Evolutionary conservation across 228 moss, liverwort and hornwort genomes (phyloP).

Genomic region (Sphagnum fallax): DNA sequence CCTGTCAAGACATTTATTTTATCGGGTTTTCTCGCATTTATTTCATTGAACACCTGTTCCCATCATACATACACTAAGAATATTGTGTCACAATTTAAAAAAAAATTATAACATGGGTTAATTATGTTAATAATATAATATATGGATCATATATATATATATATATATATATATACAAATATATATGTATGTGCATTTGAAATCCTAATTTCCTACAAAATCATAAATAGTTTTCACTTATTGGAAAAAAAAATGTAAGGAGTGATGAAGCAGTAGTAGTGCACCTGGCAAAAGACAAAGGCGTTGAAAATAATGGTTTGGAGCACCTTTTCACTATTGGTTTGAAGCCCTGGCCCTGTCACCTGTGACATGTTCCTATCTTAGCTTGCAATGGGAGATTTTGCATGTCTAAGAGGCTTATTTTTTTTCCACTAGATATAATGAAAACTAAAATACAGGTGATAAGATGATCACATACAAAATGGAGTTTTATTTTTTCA

Average conservation of each 20-base stretch:
- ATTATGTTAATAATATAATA: constrained; percentile 5
- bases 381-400: too few relatives aligned
- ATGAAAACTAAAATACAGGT: too few relatives aligned
- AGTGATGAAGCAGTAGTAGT: too few relatives aligned
- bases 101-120: too few relatives aligned
- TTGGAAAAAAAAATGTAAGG: too few relatives aligned
- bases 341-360: constrained; percentile 6
- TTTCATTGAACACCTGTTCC: constrained; percentile 42
- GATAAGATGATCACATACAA: too few relatives aligned
- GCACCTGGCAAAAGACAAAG: constrained; percentile 90
- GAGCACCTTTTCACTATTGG: constrained; percentile 39
- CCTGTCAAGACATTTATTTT: constrained; percentile 32
- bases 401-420: too few relatives aligned
- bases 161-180: not conserved
- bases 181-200: not conserved
- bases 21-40: constrained; percentile 55
- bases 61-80: not conserved
- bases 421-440: too few relatives aligned
- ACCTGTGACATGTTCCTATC: constrained; percentile 15
- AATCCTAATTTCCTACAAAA: not conserved
- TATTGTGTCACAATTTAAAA: too few relatives aligned
- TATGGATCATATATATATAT: not conserved
- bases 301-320: constrained; percentile 81
- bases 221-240: too few relatives aligned
- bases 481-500: too few relatives aligned